Evolutionary conservation across 305 asterid species (phyloP).

Genomic region (Solanum aculeatissimum): DNA sequence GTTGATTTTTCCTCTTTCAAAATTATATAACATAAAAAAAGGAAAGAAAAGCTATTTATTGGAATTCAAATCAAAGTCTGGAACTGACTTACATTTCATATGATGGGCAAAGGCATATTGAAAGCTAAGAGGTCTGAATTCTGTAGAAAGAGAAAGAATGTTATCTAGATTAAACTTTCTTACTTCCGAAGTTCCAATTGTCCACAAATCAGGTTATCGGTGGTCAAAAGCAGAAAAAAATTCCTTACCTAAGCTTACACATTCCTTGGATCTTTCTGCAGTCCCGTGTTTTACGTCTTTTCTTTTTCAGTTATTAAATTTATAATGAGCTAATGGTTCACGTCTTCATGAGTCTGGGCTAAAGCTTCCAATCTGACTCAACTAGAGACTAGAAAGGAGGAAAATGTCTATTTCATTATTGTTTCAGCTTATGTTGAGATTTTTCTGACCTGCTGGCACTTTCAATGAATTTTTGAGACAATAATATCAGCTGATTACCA

Average conservation of each 20-base stretch:
- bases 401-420: not conserved
- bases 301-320: not conserved
- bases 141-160: not conserved
- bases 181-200: not conserved
- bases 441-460: not conserved
- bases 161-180: not conserved
- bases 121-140: not conserved
- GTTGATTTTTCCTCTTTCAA: not conserved
- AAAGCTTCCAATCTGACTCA: not conserved
- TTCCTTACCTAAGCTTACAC: not conserved
- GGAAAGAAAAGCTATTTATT: not conserved
- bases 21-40: not conserved
- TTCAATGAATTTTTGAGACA: not conserved
- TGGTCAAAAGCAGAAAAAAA: not conserved
- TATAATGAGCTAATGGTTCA: not conserved
- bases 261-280: not conserved
- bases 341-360: not conserved
- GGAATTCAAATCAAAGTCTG: not conserved
- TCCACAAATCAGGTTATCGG: not conserved
- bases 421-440: not conserved
- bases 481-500: not conserved
- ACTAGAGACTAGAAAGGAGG: not conserved
- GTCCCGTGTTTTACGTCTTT: not conserved
- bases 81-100: not conserved
- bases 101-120: not conserved